Conservation (phyloP, 1,284 basidiomycete species). For the Marasmius sp. region DNA sequence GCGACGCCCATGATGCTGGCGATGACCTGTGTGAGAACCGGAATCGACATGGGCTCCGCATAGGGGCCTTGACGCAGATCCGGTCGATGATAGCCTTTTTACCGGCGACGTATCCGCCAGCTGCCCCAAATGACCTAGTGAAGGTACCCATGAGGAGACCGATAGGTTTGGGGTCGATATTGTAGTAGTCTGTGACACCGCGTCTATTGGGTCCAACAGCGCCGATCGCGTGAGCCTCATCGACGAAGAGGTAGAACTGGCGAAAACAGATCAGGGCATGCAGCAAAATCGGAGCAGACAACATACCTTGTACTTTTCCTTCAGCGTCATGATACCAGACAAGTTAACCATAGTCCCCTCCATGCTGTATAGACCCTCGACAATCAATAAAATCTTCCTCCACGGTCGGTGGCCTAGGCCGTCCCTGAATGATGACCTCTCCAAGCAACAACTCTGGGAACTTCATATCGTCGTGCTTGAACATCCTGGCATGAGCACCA, state of each 20-base stretch:
- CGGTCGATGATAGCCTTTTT: slow-evolving; percentile 78
- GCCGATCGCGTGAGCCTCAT: slow-evolving; percentile 98
- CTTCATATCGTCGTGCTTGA: too few relatives aligned
- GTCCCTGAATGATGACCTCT: too few relatives aligned
- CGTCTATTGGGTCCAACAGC: slow-evolving; percentile 92
- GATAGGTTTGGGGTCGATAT: slow-evolving; percentile 76
- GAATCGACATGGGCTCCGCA: too few relatives aligned
- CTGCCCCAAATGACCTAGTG: slow-evolving; percentile 98
- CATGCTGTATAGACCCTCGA: slow-evolving; percentile 98
- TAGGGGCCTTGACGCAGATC: too few relatives aligned
- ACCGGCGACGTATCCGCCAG: slow-evolving; percentile 94
- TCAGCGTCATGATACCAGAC: slow-evolving; percentile 87
- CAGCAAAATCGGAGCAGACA: slow-evolving; percentile 12
- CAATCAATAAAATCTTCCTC: slow-evolving; percentile 96
- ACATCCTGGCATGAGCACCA: too few relatives aligned
- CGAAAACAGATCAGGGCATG: slow-evolving; percentile 17
- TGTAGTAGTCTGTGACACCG: slow-evolving; percentile 95
- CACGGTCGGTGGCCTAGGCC: slow-evolving; percentile 98
- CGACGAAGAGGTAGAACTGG: slow-evolving; percentile 93
- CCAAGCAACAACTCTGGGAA: too few relatives aligned
- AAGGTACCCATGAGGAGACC: slow-evolving; percentile 99
- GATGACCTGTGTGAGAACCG: slow-evolving; percentile 88
- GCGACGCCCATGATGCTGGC: slow-evolving; percentile 93
- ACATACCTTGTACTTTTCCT: slow-evolving; percentile 91
- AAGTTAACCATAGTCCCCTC: slow-evolving; percentile 96